Percentiles rank a stretch among this genome's conserved stretches.
Conservation (phyloP, 2,329 filamentous ascomycete genomes). For the Elsinoe batatas region DNA sequence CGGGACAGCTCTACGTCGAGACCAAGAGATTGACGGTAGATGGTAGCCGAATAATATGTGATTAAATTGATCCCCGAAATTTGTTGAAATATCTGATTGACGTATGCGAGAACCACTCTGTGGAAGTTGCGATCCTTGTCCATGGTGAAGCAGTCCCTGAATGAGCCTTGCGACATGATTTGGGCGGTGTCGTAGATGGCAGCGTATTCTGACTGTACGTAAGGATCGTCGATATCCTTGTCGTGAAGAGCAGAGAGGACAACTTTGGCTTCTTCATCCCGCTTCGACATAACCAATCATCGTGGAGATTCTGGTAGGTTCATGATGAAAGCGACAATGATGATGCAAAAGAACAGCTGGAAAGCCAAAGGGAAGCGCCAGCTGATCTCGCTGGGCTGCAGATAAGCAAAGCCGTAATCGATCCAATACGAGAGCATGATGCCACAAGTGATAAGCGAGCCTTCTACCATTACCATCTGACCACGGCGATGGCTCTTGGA, state of each 20-base stretch:
- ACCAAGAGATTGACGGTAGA: conserved; percentile 44
- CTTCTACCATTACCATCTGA: conserved; percentile 45
- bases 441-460: conserved; percentile 42
- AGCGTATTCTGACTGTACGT: conserved; percentile 38
- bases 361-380: conserved; percentile 48
- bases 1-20: conserved; percentile 39
- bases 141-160: conserved; percentile 23
- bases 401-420: conserved; percentile 30
- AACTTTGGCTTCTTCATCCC: conserved; percentile 41
- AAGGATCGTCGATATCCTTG: conserved; percentile 35
- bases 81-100: conserved; percentile 30
- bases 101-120: conserved; percentile 25
- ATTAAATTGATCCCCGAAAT: conserved; percentile 21
- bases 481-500: conserved; percentile 42
- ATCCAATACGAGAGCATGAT: conserved; percentile 42
- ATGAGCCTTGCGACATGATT: conserved; percentile 30
- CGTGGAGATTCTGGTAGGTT: conserved; percentile 46
- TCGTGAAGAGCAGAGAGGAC: conserved; percentile 41
- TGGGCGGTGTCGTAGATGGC: conserved; percentile 46
- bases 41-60: conserved; percentile 36
- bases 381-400: conserved; percentile 32
- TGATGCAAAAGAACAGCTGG: conserved; percentile 43
- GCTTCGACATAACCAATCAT: conserved; percentile 48
- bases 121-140: conserved; percentile 28
- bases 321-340: conserved; percentile 39